Evolutionary conservation across 2,329 filamentous ascomycete species (phyloP).

Genomic region (Colletotrichum australisinense): DNA sequence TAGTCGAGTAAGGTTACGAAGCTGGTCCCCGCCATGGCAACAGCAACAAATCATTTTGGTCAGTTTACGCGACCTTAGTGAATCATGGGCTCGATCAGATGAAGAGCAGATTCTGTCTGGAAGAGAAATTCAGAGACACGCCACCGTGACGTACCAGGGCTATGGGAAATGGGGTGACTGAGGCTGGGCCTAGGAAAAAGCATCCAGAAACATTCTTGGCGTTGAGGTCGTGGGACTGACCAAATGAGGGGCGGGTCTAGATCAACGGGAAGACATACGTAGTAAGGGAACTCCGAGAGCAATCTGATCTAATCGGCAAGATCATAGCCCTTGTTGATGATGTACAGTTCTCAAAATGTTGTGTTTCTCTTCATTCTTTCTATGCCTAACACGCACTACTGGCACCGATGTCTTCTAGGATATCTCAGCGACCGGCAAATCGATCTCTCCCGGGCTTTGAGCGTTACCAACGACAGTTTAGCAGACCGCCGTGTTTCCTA

Average conservation of each 20-base stretch:
- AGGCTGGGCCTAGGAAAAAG: constrained; percentile 1
- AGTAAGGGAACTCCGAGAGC: not conserved
- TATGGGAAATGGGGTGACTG: not conserved
- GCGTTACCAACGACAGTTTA: not conserved
- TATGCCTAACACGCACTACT: no score
- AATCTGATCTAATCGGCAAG: not conserved
- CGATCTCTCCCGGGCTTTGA: not conserved
- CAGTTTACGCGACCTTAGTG: not conserved
- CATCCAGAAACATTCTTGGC: constrained; percentile 10
- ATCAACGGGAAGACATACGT: not conserved
- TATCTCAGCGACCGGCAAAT: not conserved
- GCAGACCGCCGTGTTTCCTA: not conserved
- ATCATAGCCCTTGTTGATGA: not conserved
- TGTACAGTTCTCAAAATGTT: no score
- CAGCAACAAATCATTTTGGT: no score
- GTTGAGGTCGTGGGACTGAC: not conserved
- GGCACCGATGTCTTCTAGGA: not conserved
- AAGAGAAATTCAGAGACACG: not conserved
- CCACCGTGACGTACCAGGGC: constrained; percentile 22
- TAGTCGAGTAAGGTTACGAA: constrained; percentile 5
- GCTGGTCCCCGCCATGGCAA: not conserved
- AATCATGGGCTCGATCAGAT: not conserved
- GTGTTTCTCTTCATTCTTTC: not conserved
- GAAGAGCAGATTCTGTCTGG: not conserved
- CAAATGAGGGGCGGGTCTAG: not conserved